Percentiles rank a stretch among this genome's conserved stretches.
Evolutionary conservation across 495 filamentous ascomycete species (phyloP).

Genomic region (Annulohypoxylon nitens): DNA sequence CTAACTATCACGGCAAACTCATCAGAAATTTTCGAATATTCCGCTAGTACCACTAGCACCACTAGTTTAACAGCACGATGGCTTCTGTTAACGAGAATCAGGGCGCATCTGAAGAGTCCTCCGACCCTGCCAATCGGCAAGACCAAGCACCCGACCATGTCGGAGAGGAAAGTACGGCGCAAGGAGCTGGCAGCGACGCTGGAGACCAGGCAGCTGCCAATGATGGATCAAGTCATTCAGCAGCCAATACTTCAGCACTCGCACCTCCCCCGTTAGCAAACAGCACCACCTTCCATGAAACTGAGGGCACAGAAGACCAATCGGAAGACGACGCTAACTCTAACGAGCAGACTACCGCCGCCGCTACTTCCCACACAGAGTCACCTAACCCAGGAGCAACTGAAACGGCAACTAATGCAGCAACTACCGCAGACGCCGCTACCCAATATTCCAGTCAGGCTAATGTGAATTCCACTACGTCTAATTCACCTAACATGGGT

Average conservation of each 20-base stretch:
- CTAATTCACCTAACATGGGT: neutral
- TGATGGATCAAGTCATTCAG: neutral
- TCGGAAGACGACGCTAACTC: neutral
- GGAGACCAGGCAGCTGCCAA: slow-evolving; percentile 8
- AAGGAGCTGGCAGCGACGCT: neutral
- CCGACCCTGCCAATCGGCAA: no score
- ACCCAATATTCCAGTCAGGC: neutral
- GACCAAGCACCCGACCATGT: neutral
- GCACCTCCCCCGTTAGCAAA: neutral
- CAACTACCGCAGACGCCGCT: neutral
- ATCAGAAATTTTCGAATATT: neutral
- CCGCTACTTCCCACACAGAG: neutral
- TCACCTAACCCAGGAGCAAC: neutral
- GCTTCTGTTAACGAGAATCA: slow-evolving; percentile 13
- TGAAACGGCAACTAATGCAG: neutral
- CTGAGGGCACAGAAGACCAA: neutral
- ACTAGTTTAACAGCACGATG: neutral
- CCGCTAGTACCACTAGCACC: neutral
- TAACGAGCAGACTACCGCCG: neutral
- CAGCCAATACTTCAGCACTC: neutral
- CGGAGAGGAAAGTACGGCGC: neutral
- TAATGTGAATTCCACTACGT: neutral
- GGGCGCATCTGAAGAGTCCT: neutral
- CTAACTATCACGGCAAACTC: neutral
- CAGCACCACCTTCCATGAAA: neutral